Percentiles rank a stretch among this genome's conserved stretches.
Conservation (phyloP, 2,329 filamentous ascomycete species). For the Fusarium longipes region DNA sequence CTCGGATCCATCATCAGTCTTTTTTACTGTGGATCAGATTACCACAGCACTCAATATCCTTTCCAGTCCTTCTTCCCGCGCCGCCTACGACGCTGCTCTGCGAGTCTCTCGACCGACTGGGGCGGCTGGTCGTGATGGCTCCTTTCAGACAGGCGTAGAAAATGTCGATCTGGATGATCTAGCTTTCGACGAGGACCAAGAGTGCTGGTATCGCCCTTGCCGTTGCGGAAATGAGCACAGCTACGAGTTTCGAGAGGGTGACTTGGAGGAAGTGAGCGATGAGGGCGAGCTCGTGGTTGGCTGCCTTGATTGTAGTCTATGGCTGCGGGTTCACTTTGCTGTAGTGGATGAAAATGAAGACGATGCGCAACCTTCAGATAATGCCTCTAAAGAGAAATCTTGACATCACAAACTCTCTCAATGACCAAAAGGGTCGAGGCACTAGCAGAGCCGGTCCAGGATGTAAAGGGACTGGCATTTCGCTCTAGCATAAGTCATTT, state of each 20-base stretch:
- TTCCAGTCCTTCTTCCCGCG: constrained; percentile 60
- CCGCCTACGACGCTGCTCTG: constrained; percentile 66
- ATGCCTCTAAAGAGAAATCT: constrained; percentile 35
- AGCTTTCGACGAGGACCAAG: constrained; percentile 59
- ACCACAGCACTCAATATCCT: constrained; percentile 68
- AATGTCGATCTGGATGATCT: constrained; percentile 74
- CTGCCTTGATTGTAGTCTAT: constrained; percentile 74
- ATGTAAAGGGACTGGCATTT: neutral
- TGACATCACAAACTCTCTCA: constrained; percentile 22
- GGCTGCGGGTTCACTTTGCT: constrained; percentile 73
- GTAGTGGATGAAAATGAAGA: constrained; percentile 56
- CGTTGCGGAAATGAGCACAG: constrained; percentile 73
- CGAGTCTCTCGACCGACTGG: constrained; percentile 48
- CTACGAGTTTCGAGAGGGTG: constrained; percentile 67
- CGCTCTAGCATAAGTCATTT: neutral
- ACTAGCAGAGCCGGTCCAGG: neutral
- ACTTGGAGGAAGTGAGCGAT: constrained; percentile 68
- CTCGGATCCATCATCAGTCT: constrained; percentile 50
- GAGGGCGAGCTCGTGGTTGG: constrained; percentile 72
- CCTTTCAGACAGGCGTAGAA: constrained; percentile 70
- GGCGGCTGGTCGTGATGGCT: constrained; percentile 31
- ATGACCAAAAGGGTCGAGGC: neutral
- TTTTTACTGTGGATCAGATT: constrained; percentile 73
- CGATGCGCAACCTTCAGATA: constrained; percentile 17
- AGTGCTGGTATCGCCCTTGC: constrained; percentile 67